Conservation (phyloP, 257 asterid species). For the Eucommia ulmoides region DNA sequence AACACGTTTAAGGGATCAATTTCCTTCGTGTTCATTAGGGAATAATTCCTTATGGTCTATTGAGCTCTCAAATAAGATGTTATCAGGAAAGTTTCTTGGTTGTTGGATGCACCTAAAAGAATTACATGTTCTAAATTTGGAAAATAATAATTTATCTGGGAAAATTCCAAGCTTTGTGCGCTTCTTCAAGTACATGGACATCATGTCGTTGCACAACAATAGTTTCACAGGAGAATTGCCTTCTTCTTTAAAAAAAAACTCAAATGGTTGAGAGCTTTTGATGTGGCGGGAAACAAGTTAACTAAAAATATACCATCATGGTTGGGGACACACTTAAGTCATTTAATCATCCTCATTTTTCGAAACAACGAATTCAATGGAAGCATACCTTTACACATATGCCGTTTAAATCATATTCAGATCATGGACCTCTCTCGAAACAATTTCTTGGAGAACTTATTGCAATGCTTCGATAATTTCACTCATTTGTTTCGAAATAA, state of each 20-base stretch:
- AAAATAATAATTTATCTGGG: constrained; percentile 11
- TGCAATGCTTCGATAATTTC: constrained; percentile 7
- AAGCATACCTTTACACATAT: constrained; percentile 6
- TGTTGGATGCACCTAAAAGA: constrained; percentile 7
- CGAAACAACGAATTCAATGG: constrained; percentile 9
- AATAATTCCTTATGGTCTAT: neutral
- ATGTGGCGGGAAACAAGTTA: constrained; percentile 18
- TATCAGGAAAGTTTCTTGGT: constrained; percentile 10
- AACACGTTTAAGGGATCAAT: constrained; percentile 9
- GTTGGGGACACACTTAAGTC: constrained; percentile 3
- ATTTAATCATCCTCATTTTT: neutral
- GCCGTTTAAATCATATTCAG: constrained; percentile 10
- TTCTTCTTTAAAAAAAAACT: neutral
- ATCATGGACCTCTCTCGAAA: constrained; percentile 17
- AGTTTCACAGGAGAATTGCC: constrained; percentile 16
- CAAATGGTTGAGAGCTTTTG: constrained; percentile 12
- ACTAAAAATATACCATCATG: constrained; percentile 14
- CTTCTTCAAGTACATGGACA: neutral
- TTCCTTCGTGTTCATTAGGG: neutral
- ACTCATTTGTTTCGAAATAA: too few relatives aligned
- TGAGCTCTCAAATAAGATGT: neutral
- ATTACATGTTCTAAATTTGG: neutral
- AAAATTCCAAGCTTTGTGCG: constrained; percentile 10
- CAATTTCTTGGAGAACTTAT: constrained; percentile 11
- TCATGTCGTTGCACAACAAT: constrained; percentile 7